A percentile compares a stretch with the other conserved stretches of the same genome.
These are phyloP conservation scores for Daldinia sp. DNA, from an alignment of 2,329 filamentous ascomycete genomes.

Conservation along the genomic window DNA sequence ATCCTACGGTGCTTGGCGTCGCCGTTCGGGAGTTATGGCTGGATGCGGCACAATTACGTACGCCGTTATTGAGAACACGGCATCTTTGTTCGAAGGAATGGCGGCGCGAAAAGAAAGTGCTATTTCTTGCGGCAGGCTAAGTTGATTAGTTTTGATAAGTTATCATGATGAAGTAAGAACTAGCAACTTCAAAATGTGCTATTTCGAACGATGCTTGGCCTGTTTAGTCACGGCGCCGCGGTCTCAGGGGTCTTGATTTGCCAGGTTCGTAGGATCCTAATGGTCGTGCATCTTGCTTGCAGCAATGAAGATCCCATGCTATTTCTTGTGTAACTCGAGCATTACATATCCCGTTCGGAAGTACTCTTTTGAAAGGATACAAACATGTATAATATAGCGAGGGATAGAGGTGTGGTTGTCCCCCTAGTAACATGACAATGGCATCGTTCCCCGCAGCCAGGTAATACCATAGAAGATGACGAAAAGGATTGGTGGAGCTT, in stretches of 20 bases:
- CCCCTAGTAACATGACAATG: slow-evolving; percentile 12
- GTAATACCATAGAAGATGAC: slow-evolving; percentile 7
- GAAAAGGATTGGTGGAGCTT: slow-evolving; percentile 25
- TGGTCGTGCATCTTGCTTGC: slow-evolving; percentile 34
- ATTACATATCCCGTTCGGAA: slow-evolving; percentile 12
- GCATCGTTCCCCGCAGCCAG: slow-evolving; percentile 27
- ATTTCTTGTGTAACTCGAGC: slow-evolving; percentile 22
- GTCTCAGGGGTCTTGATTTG: slow-evolving; percentile 17
- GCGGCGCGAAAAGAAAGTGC: slow-evolving; percentile 12
- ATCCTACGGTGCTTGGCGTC: slow-evolving; percentile 38
- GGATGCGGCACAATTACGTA: slow-evolving; percentile 32
- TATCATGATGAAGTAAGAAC: slow-evolving; percentile 18
- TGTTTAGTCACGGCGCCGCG: slow-evolving; percentile 3
- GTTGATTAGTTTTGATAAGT: slow-evolving; percentile 14
- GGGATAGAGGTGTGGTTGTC: slow-evolving; percentile 7
- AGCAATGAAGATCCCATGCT: slow-evolving; percentile 24
- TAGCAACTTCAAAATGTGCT: slow-evolving; percentile 13
- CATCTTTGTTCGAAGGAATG: slow-evolving; percentile 8
- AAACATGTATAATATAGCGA: slow-evolving; percentile 21
- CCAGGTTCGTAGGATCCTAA: slow-evolving; percentile 8
- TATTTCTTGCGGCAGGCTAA: slow-evolving; percentile 18
- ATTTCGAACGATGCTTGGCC: slow-evolving; percentile 18
- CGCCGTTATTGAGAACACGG: slow-evolving; percentile 21
- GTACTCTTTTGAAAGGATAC: slow-evolving; percentile 38
- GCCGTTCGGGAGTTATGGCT: slow-evolving; percentile 29